These are phyloP conservation scores for Colletotrichum euphorbiae DNA, from an alignment of 2,329 filamentous ascomycete genomes.

Conservation along the genomic window DNA sequence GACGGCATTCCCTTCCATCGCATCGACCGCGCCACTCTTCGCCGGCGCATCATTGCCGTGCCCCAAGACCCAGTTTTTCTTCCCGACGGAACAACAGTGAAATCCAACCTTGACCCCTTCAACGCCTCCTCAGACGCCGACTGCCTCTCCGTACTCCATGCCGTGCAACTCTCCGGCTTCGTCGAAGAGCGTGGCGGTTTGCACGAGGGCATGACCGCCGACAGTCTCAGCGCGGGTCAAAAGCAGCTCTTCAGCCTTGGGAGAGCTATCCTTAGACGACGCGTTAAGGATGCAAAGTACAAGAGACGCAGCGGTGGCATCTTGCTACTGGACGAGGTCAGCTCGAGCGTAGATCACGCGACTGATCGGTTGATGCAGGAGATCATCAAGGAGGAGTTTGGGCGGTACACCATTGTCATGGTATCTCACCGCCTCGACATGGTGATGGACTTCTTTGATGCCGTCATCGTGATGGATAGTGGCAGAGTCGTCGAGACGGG, in stretches of 20 bases:
- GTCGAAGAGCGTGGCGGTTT: slow-evolving; percentile 45
- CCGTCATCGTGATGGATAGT: slow-evolving; percentile 62
- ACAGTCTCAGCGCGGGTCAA: slow-evolving; percentile 65
- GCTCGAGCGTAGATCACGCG: slow-evolving; percentile 54
- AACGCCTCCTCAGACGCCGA: slow-evolving; percentile 43
- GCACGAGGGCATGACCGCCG: slow-evolving; percentile 51
- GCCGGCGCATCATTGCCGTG: slow-evolving; percentile 57
- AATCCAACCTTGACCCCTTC: slow-evolving; percentile 53
- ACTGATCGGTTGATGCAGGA: slow-evolving; percentile 57
- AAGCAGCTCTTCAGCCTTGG: slow-evolving; percentile 71
- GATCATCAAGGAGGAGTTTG: slow-evolving; percentile 55
- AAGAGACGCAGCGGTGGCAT: slow-evolving; percentile 44
- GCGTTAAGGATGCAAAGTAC: slow-evolving; percentile 47
- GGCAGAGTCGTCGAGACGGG: slow-evolving; percentile 55
- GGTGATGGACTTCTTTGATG: slow-evolving; percentile 63
- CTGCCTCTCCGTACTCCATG: slow-evolving; percentile 45
- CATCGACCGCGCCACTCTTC: slow-evolving; percentile 53
- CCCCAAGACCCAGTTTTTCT: slow-evolving; percentile 62
- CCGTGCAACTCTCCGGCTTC: slow-evolving; percentile 46
- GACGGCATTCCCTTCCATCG: slow-evolving; percentile 51
- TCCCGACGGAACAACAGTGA: slow-evolving; percentile 51
- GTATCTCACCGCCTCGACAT: slow-evolving; percentile 61
- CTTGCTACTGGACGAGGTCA: slow-evolving; percentile 57
- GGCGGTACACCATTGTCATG: slow-evolving; percentile 64
- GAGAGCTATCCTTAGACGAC: slow-evolving; percentile 60